These are phyloP conservation scores for Trametes villosa DNA, from an alignment of 768 basidiomycete genomes.

Conservation along the genomic window DNA sequence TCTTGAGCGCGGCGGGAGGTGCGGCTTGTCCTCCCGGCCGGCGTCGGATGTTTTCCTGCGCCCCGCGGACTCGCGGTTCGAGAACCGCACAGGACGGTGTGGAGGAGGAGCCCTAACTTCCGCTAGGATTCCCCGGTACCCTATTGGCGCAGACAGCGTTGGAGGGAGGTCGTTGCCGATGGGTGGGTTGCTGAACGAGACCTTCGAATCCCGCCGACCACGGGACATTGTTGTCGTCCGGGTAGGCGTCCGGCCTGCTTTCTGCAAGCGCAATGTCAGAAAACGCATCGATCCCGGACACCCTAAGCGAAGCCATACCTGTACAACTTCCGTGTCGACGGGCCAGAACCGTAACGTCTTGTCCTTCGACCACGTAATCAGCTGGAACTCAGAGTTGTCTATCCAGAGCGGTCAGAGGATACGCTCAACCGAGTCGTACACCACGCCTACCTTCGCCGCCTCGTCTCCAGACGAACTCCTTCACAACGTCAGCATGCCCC, in stretches of 20 bases:
- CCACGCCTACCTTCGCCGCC: constrained; percentile 55
- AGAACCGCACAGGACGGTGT: constrained; percentile 25
- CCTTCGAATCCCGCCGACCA: constrained; percentile 32
- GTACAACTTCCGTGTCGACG: constrained; percentile 68
- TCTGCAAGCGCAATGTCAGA: constrained; percentile 17
- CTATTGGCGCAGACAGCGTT: constrained; percentile 68
- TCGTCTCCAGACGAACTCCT: constrained; percentile 96
- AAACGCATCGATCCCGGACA: too few species aligned
- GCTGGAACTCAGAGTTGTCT: constrained; percentile 57
- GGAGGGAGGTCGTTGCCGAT: constrained; percentile 39
- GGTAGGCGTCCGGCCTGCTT: constrained; percentile 31
- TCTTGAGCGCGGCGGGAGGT: background rate
- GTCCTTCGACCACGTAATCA: constrained; percentile 88
- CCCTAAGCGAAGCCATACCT: constrained; percentile 45
- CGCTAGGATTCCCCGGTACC: constrained; percentile 67
- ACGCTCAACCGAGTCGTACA: background rate
- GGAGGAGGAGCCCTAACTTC: constrained; percentile 65
- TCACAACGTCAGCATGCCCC: constrained; percentile 92
- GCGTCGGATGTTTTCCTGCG: constrained; percentile 10
- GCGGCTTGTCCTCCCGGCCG: background rate
- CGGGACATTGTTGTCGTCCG: constrained; percentile 18
- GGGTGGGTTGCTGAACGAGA: constrained; percentile 61
- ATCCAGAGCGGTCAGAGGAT: background rate
- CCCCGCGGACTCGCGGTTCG: constrained; percentile 17
- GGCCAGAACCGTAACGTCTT: constrained; percentile 92